phyloP scores from a whole-genome alignment of 257 asterid genomes.

The Gardenia jasminoides region DNA sequence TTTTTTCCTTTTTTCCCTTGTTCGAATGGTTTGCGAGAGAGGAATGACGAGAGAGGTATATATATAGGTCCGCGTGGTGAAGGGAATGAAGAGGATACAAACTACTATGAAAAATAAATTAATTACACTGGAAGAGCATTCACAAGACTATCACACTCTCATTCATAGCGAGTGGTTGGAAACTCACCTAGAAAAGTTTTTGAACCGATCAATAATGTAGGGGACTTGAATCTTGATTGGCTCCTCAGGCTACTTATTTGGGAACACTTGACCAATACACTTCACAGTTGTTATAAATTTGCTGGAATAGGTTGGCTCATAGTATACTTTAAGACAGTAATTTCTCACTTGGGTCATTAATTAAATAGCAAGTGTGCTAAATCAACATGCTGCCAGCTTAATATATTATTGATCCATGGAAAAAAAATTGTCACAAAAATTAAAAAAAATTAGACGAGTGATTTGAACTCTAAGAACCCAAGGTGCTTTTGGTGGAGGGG shows the following conservation, averaged over 20 bases:
- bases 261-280: no score
- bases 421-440: no score
- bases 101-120: neutral
- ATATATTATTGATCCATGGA: neutral
- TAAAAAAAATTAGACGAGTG: neutral
- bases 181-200: neutral
- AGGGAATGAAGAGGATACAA: neutral
- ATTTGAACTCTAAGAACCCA: no score
- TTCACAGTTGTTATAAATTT: no score
- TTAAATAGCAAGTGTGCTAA: no score
- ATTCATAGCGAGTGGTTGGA: constrained; percentile 4
- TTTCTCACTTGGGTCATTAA: no score
- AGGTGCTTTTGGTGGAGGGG: neutral
- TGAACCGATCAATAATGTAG: neutral
- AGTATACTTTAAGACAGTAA: no score
- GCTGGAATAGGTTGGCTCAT: no score
- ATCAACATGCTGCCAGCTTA: no score
- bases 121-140: neutral
- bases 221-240: neutral
- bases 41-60: constrained; percentile 9
- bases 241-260: no score
- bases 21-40: neutral
- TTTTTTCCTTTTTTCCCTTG: neutral
- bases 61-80: constrained; percentile 19
- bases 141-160: constrained; percentile 7